phyloP scores from a whole-genome alignment of 192 early-diverging fungal species.

The Paraglomus brasilianum region DNA sequence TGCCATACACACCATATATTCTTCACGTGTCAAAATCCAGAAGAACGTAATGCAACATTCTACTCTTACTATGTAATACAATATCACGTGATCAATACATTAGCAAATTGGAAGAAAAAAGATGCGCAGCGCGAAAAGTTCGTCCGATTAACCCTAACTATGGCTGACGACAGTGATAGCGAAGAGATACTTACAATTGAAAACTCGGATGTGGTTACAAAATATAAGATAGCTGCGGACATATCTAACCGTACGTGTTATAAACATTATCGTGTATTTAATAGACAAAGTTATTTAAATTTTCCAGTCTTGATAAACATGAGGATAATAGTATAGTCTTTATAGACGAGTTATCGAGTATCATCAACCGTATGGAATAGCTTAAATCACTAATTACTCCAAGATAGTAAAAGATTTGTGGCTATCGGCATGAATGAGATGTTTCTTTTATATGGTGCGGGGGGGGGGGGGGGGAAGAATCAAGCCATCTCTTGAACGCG shows the following conservation, averaged over 20 bases:
- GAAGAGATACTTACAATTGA: constrained; percentile 56
- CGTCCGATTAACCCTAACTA: constrained; percentile 20
- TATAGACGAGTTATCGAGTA: neutral
- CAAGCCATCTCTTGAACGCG: neutral
- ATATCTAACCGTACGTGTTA: constrained; percentile 75
- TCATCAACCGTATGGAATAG: too few relatives aligned
- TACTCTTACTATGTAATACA: too few relatives aligned
- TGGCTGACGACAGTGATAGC: constrained; percentile 26
- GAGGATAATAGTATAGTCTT: neutral
- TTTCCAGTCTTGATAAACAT: neutral
- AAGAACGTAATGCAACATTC: too few relatives aligned
- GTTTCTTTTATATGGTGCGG: neutral
- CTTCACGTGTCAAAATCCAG: too few relatives aligned
- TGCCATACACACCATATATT: too few relatives aligned
- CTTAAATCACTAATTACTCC: too few relatives aligned
- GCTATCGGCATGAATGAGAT: neutral
- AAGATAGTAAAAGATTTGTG: neutral
- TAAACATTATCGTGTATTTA: neutral
- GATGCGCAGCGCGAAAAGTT: constrained; percentile 11
- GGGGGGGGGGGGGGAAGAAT: neutral
- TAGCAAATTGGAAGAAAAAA: too few relatives aligned
- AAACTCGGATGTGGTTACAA: constrained; percentile 76
- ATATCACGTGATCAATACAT: too few relatives aligned
- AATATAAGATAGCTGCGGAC: constrained; percentile 91
- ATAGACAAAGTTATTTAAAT: neutral